These are phyloP conservation scores for Leishmania tarentolae DNA, from an alignment of 208 protist genomes.

Conservation along the genomic window DNA sequence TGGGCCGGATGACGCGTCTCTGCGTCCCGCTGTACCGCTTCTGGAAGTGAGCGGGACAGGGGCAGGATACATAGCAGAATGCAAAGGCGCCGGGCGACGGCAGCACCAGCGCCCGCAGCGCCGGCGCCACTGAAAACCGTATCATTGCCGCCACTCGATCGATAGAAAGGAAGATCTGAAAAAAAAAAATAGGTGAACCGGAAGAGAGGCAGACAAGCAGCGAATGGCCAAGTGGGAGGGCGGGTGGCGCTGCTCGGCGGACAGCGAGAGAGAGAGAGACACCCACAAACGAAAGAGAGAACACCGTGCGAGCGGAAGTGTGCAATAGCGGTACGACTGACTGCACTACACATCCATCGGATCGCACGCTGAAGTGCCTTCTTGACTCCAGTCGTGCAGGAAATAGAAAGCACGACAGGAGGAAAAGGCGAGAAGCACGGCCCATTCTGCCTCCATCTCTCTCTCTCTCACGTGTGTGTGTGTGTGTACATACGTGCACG, in stretches of 20 bases:
- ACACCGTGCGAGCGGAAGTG: not conserved
- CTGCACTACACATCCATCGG: not conserved
- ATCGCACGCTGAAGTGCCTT: not conserved
- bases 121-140: not conserved
- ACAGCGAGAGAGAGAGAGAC: not conserved
- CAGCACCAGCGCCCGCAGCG: not conserved
- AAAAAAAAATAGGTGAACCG: not conserved
- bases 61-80: not conserved
- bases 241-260: not conserved
- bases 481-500: not conserved
- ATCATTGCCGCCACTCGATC: not conserved
- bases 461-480: not conserved
- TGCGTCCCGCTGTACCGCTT: conserved; percentile 19
- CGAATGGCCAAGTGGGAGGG: not conserved
- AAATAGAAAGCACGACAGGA: not conserved
- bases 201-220: not conserved
- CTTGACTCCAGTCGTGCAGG: not conserved
- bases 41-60: conserved; percentile 2
- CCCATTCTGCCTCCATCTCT: not conserved
- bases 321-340: not conserved
- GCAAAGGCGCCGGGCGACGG: not conserved
- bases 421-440: not conserved
- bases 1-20: conserved; percentile 24
- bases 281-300: not conserved
- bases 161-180: not conserved